Evolutionary conservation across 768 basidiomycete species (phyloP).

Genomic region (Collybia sordida): DNA sequence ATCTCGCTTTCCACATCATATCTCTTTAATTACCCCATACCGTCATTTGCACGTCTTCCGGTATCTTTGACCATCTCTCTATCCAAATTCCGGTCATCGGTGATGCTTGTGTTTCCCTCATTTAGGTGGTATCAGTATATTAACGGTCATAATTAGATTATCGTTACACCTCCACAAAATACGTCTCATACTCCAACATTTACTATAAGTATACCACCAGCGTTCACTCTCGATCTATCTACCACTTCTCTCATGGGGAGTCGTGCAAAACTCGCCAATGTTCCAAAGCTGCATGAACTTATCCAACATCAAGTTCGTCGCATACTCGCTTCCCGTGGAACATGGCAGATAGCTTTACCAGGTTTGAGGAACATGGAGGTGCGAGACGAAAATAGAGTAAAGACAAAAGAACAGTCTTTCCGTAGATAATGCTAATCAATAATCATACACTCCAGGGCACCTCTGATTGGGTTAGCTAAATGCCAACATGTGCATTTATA

Average conservation of each 20-base stretch:
- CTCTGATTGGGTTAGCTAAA: too few relatives aligned
- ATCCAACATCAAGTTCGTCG: constrained; percentile 82
- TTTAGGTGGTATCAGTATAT: neutral
- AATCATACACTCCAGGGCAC: too few relatives aligned
- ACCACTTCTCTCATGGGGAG: constrained; percentile 94
- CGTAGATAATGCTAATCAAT: too few relatives aligned
- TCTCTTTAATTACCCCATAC: constrained; percentile 82
- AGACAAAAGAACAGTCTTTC: constrained; percentile 22
- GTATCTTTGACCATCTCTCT: constrained; percentile 79
- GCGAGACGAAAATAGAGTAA: constrained; percentile 35
- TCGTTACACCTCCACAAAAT: constrained; percentile 59
- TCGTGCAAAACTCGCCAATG: constrained; percentile 95
- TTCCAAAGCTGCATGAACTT: constrained; percentile 95
- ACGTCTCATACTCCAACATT: constrained; percentile 57
- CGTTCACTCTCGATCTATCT: constrained; percentile 83
- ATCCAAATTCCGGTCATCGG: constrained; percentile 69
- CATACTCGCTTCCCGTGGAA: constrained; percentile 55
- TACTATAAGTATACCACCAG: constrained; percentile 74
- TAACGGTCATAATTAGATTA: constrained; percentile 43
- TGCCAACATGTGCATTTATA: too few relatives aligned
- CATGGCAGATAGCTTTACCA: constrained; percentile 70
- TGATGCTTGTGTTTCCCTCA: constrained; percentile 27
- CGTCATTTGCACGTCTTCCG: constrained; percentile 79
- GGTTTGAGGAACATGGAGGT: constrained; percentile 47
- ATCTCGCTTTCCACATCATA: constrained; percentile 82